Evolutionary conservation across 108 stramenopile genomes (phyloP), one percentile per base, ranked within the genome.

Genomic region (Nitzschia sp.): DNA sequence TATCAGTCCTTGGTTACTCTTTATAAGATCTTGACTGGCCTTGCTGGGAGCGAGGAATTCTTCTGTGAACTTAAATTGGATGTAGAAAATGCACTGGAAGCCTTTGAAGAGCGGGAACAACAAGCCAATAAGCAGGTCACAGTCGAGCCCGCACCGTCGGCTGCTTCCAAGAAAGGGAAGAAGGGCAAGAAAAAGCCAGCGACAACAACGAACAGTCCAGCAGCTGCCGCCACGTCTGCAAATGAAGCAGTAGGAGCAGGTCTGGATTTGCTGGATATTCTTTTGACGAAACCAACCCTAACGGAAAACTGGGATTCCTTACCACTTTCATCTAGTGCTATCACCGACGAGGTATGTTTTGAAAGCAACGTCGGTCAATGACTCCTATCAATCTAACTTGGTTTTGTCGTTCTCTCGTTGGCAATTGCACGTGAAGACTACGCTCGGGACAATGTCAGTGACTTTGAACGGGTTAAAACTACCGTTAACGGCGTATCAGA

Each of bases 1-100:
- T 70, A 82, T 46, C 74, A 78, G 56, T 84, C 85, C n/a, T 53
- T 88, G 35, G 21, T 65, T 9, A 58, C 75, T 9, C 47, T 90
- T 1, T 70, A 82, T 53, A 69, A 68, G 17, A 42, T 88, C 27
- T 27, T 93, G 33, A 77, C 69, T 19, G 68, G 72, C 29, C 13
- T 51, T 23, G 21, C 49, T 17, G 49, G 19, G 4, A 4, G 4
- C 21, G 49, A 19, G 18, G 21, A 51, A 9, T 53, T 42, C 24
- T 82, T 78, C 72, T 65, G 53, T 28, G 82, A 83, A 53, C 33
- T 83, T 0, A 58, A 78, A 66, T 56, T 51, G 24, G 68, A 72
- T 28, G 4, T 78, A 18, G 63, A 78, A 60, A 55, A 62, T 54
- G 46, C 70, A 13, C 46, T 58, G 6, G 74, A 54, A 57, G 34